Conservation (phyloP, 2,329 filamentous ascomycete species). For the Ophiocordyceps australis region DNA sequence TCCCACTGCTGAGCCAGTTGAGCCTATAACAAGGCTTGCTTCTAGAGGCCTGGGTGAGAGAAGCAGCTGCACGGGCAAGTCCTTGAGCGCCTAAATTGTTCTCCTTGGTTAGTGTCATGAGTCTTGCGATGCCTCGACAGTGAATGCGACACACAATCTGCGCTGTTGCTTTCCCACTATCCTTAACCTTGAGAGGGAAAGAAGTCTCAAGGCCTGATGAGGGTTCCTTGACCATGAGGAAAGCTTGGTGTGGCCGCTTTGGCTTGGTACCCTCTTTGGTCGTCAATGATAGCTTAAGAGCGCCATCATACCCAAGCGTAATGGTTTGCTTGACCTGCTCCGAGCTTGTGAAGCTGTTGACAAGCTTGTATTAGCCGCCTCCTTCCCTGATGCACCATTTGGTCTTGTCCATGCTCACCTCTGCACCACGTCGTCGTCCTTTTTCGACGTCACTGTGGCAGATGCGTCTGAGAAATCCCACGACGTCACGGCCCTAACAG, state of each 20-base stretch:
- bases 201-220: slow-evolving; percentile 68
- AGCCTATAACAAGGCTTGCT: slow-evolving; percentile 71
- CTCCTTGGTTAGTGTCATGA: no score
- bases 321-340: slow-evolving; percentile 45
- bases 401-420: no score
- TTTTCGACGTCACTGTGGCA: slow-evolving; percentile 48
- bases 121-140: no score
- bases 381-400: no score
- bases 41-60: slow-evolving; percentile 47
- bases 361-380: no score
- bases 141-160: slow-evolving; percentile 51
- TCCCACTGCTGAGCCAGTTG: slow-evolving; percentile 58
- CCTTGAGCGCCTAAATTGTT: slow-evolving; percentile 80
- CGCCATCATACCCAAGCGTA: slow-evolving; percentile 47
- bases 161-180: slow-evolving; percentile 70
- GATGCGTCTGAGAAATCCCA: slow-evolving; percentile 63
- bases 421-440: slow-evolving; percentile 42
- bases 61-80: slow-evolving; percentile 72
- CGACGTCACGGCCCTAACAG: slow-evolving; percentile 30
- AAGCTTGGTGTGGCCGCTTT: slow-evolving; percentile 86
- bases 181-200: slow-evolving; percentile 69
- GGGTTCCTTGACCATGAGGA: slow-evolving; percentile 61
- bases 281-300: slow-evolving; percentile 68
- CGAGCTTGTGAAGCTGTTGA: slow-evolving; percentile 36
- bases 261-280: slow-evolving; percentile 59